Base-by-base conservation (phyloP, 2,329 filamentous ascomycete species). In the Thelonectria olida region DNA sequence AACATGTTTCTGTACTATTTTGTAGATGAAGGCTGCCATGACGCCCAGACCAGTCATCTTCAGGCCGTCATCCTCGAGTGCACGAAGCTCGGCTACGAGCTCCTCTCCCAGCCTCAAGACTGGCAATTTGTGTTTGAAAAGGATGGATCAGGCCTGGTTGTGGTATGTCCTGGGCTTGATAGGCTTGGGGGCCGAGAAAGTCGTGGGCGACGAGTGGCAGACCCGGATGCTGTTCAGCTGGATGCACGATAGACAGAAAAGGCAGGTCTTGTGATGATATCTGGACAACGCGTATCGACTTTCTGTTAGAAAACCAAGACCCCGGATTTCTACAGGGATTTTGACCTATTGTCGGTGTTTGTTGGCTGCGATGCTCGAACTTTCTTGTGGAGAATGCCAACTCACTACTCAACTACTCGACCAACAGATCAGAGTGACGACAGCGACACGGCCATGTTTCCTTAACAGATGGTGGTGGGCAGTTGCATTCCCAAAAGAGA, bases 71-170 rank as follows among this genome's bases (percentile, higher is more conserved):
- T 81, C 17, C 61, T 74, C 4, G 79, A 81, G 65, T 79, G 75
- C 36, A 70, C 77, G 17, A 78, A 73, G 50, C 70, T 82, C 23
- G 81, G 80, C 10, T 79, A 81, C 58, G 53, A 77, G 17, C 52
- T 82, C 7, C 69, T 82, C 28, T 82, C 80, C 5, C 80, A 82
- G 51, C 79, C 79, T 0, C 70, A 72, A 7, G 79, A 81, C 31
- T 80, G 76, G 71, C 56, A 62, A 1, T 76, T 80, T 51, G 57
- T 73, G 13, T 74, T 73, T 54, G 59, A 47, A 2, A 55, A 19
- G 3, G 41, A 22, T 28, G 20, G 41, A 20, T 19, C 38, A 1
- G 50, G 22, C 28, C 34, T 71, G 1, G 67, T 76, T 5, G 68
- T 76, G 10, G 55, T 53, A 2, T 72, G 72, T 15, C 68, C 74